Evolutionary conservation across 495 filamentous ascomycete genomes (phyloP).

Genomic region (Cudoniella acicularis): DNA sequence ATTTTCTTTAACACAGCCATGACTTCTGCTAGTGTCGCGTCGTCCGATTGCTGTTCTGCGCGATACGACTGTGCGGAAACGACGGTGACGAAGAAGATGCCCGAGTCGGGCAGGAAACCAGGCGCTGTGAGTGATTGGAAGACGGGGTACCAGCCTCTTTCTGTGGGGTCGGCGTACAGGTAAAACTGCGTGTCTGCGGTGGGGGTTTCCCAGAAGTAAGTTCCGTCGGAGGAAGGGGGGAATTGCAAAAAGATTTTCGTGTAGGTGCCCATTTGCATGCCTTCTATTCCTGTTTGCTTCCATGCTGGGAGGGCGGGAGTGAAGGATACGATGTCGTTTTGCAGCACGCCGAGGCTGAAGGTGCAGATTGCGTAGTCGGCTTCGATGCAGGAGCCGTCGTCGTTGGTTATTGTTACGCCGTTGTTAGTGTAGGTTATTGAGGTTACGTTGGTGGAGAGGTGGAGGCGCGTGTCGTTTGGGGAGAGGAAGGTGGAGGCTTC

Average conservation of each 20-base stretch:
- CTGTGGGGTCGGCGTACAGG: slow-evolving; percentile 62
- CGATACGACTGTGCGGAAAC: slow-evolving; percentile 56
- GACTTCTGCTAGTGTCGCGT: slow-evolving; percentile 55
- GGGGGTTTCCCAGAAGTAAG: slow-evolving; percentile 61
- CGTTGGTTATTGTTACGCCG: slow-evolving; percentile 50
- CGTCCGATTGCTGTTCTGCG: slow-evolving; percentile 61
- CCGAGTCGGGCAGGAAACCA: slow-evolving; percentile 59
- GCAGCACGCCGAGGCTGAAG: slow-evolving; percentile 59
- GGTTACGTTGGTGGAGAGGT: slow-evolving; percentile 57
- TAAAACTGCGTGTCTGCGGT: slow-evolving; percentile 53
- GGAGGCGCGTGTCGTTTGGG: slow-evolving; percentile 52
- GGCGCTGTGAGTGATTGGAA: slow-evolving; percentile 62
- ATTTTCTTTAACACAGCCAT: slow-evolving; percentile 61
- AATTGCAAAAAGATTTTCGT: slow-evolving; percentile 79
- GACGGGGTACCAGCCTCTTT: slow-evolving; percentile 66
- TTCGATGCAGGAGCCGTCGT: slow-evolving; percentile 55
- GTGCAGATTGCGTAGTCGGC: slow-evolving; percentile 45
- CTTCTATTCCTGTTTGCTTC: slow-evolving; percentile 63
- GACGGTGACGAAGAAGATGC: slow-evolving; percentile 71
- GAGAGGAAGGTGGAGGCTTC: slow-evolving; percentile 61
- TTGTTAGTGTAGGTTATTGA: slow-evolving; percentile 46
- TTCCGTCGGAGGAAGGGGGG: slow-evolving; percentile 28
- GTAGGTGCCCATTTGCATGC: slow-evolving; percentile 72
- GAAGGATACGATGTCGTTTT: slow-evolving; percentile 60
- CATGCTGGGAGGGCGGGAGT: slow-evolving; percentile 57